phyloP scores from a whole-genome alignment of 2,329 filamentous ascomycete species.

The Paraphaeosphaeria sporulosa region DNA sequence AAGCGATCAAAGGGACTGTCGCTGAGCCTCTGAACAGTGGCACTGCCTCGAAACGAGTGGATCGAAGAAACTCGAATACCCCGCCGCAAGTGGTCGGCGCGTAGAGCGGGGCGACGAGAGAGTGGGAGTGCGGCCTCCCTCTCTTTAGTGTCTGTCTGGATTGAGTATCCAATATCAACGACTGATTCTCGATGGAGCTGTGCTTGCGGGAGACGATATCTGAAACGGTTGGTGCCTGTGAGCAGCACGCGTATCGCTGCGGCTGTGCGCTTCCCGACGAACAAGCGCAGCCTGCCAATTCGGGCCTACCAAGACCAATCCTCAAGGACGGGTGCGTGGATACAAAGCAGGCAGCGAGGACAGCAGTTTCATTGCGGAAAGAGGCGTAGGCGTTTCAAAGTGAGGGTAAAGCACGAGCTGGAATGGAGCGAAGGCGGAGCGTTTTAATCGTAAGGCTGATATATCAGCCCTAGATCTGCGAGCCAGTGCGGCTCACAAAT shows the following conservation, averaged over 20 bases:
- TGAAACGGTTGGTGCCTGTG: conserved; percentile 12
- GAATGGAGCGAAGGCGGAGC: background rate
- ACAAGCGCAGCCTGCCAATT: conserved; percentile 10
- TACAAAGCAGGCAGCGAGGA: conserved; percentile 4
- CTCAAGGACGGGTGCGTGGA: conserved; percentile 1
- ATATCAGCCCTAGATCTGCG: background rate
- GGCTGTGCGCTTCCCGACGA: conserved; percentile 6
- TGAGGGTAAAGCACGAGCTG: background rate
- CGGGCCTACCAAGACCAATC: conserved; percentile 4
- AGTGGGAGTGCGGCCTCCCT: conserved; percentile 1
- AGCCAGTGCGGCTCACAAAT: background rate
- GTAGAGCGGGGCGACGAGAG: background rate
- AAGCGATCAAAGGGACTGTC: background rate
- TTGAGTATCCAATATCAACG: conserved; percentile 7
- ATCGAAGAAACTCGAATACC: background rate
- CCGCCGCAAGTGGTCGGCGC: background rate
- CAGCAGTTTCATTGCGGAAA: background rate
- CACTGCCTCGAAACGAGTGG: background rate
- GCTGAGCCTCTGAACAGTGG: background rate
- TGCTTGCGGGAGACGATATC: background rate
- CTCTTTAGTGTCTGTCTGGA: background rate
- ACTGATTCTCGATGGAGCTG: background rate
- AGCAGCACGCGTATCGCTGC: conserved; percentile 11
- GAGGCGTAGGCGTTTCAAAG: conserved; percentile 2
- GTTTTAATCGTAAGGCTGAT: conserved; percentile 3